Conservation (phyloP, 148 eudicot species). For the Rheum nobile region DNA sequence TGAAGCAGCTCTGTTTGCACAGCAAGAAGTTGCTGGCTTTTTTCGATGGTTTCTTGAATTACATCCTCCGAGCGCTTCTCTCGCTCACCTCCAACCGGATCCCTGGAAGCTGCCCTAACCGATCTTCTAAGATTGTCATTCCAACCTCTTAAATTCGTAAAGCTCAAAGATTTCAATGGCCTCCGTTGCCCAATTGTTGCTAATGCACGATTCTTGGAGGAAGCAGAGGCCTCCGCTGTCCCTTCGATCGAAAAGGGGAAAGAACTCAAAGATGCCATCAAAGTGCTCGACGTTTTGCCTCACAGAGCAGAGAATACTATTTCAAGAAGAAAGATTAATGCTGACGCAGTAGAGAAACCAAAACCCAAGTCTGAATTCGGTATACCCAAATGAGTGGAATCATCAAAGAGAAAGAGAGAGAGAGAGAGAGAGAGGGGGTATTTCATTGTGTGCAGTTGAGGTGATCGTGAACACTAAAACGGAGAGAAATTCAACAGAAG, state of each 20-base stretch:
- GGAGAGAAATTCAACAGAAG: background rate
- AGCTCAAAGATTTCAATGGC: conserved; percentile 19
- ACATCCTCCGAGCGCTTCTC: conserved; percentile 40
- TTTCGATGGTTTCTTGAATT: conserved; percentile 65
- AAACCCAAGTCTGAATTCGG: background rate
- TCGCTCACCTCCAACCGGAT: conserved; percentile 26
- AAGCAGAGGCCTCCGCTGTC: conserved; percentile 29
- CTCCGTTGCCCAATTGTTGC: conserved; percentile 17
- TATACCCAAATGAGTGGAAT: too few relatives aligned
- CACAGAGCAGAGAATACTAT: conserved; percentile 11
- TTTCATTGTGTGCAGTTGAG: background rate
- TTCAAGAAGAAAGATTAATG: background rate
- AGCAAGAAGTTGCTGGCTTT: conserved; percentile 68
- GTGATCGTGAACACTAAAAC: background rate
- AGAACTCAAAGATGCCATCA: conserved; percentile 53
- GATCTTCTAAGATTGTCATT: conserved; percentile 18
- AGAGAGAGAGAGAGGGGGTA: too few relatives aligned
- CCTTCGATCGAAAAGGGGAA: conserved; percentile 30
- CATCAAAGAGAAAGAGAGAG: background rate
- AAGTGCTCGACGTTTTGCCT: conserved; percentile 37
- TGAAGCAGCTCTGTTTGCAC: conserved; percentile 55
- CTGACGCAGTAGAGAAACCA: background rate
- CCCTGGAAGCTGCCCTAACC: conserved; percentile 29
- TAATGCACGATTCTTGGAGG: conserved; percentile 20
- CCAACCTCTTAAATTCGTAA: conserved; percentile 8